These are phyloP conservation scores for Corchorus olitorius DNA, from an alignment of 345 rosid species.

Conservation along the genomic window DNA sequence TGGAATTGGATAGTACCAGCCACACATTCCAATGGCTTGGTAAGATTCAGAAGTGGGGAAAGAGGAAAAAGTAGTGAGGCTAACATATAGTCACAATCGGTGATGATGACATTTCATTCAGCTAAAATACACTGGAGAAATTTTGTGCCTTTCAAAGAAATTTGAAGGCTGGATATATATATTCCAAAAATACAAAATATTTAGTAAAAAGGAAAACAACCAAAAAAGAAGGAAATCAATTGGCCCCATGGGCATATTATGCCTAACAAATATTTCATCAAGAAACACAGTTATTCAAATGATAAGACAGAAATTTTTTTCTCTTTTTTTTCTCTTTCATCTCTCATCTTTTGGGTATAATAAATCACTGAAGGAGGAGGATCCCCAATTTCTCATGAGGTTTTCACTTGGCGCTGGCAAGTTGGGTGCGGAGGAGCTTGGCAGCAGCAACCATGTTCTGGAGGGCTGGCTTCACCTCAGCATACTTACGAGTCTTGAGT, in stretches of 20 bases:
- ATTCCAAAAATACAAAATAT: slow-evolving; percentile 9
- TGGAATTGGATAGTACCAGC: no score
- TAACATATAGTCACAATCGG: slow-evolving; percentile 22
- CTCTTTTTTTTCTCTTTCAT: not conserved
- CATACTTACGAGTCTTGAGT: slow-evolving; percentile 88
- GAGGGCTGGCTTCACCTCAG: slow-evolving; percentile 92
- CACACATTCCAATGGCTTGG: not conserved
- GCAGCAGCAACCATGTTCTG: slow-evolving; percentile 89
- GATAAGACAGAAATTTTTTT: slow-evolving; percentile 2
- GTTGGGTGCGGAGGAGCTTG: slow-evolving; percentile 87
- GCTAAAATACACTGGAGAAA: slow-evolving; percentile 6
- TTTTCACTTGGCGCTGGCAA: slow-evolving; percentile 78
- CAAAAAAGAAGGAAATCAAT: not conserved
- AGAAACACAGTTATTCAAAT: slow-evolving; percentile 29
- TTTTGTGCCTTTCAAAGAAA: slow-evolving; percentile 8
- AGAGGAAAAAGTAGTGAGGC: not conserved
- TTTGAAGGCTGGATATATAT: not conserved
- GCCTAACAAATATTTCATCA: slow-evolving; percentile 30
- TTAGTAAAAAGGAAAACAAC: not conserved
- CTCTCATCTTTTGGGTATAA: not conserved
- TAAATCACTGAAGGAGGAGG: slow-evolving; percentile 13
- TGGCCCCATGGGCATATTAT: slow-evolving; percentile 22
- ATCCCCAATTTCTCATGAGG: slow-evolving; percentile 13
- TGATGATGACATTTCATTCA: slow-evolving; percentile 24
- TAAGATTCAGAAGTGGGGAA: not conserved